Base-by-base conservation (phyloP, 1,139 yeast species). In the Hyphopichia wangnamkhiaoensis region DNA sequence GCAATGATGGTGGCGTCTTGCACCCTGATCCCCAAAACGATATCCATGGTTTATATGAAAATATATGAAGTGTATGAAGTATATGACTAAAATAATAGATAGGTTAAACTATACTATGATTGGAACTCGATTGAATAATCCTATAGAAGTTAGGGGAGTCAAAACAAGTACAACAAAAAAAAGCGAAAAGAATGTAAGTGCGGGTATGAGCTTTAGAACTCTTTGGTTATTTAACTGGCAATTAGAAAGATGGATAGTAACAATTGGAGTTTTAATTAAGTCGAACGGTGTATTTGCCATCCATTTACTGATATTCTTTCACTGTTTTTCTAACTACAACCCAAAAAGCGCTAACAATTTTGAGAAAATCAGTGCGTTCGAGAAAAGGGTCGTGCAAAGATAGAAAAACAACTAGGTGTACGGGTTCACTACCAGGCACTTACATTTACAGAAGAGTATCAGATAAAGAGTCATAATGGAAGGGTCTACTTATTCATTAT, bases 1-100 rank as follows among this genome's bases (percentile, higher is more conserved):
- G 96, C 97, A 45, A 91, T 65, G 47, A 93, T 73, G 31, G 93
- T 95, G 44, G 83, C 76, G 55, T 89, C 95, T 54, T 79, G 71
- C 29, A 91, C 86, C 56, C 79, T 84, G 53, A 93, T 84, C 43
- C 98, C 98, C 53, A 93, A 72, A 44, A 91, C 71, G 56, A 91
- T 82, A 71, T 93, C 98, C 98, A 93, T 90, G 41, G 24, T 35
- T 19, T 19, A 18, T 30, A 18, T 19, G 33, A 4, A 19, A n/a
- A 42, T 56, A 47, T 30, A 6, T 12, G n/a, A 18, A 18, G 16
- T 16, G 15, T 17, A 16, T 14, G 13, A 7, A 13, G 23, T 20
- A 4, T 7, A 13, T 4, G 14, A n/a, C 3, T 14, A 20, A n/a
- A 20, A 31, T 10, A n/a, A n/a, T n/a, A n/a, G n/a, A n/a, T n/a